Evolutionary conservation across 2,329 filamentous ascomycete species (phyloP).

Genomic region (Fusarium armeniacum): DNA sequence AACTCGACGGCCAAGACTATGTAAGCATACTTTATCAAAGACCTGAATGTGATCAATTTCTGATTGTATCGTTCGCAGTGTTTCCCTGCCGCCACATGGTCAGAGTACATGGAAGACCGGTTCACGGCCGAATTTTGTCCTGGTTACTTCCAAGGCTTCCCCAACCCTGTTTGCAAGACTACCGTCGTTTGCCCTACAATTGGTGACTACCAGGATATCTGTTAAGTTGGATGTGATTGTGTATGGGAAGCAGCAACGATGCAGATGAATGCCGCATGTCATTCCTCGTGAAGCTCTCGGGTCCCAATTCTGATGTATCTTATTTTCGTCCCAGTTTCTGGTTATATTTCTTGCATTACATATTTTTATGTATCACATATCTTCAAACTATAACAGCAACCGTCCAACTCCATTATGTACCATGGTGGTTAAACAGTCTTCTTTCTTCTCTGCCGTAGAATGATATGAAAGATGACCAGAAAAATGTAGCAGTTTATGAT

Average conservation of each 20-base stretch:
- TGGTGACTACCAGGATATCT: background rate
- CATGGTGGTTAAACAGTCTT: background rate
- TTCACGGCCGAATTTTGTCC: constrained; percentile 6
- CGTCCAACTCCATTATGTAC: background rate
- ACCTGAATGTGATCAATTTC: background rate
- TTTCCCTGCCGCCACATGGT: background rate
- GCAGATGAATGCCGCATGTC: rapidly evolving
- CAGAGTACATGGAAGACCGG: background rate
- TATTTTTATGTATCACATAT: background rate
- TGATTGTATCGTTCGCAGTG: background rate
- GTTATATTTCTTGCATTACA: background rate
- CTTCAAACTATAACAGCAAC: rapidly evolving
- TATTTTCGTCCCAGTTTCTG: rapidly evolving
- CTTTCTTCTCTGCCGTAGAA: too few relatives aligned
- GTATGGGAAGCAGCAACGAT: background rate
- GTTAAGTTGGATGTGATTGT: background rate
- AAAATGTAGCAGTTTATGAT: too few relatives aligned
- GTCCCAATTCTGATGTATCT: background rate
- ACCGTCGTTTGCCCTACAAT: background rate
- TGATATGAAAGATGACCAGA: too few relatives aligned
- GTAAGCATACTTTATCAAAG: background rate
- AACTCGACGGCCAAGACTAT: background rate
- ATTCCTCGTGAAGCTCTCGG: background rate
- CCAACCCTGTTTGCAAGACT: background rate
- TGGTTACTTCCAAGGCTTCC: background rate